phyloP scores from a whole-genome alignment of 1,284 basidiomycete genomes.

The Ceratobasidium sp. region DNA sequence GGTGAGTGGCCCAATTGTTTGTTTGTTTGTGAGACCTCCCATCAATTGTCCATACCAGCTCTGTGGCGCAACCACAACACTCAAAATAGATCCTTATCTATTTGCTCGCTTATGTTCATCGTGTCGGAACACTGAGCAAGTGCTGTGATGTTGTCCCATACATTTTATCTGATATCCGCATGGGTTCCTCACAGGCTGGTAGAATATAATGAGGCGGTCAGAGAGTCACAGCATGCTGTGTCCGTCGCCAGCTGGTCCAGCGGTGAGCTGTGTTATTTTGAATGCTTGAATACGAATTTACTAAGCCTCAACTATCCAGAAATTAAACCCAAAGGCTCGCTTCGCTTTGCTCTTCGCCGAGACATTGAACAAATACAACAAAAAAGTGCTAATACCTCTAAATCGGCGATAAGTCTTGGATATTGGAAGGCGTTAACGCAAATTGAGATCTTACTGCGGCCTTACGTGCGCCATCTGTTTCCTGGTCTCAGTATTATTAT shows the following conservation, averaged over 20 bases:
- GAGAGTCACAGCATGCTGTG: not conserved
- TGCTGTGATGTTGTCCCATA: not conserved
- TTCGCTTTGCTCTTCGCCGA: too few species aligned
- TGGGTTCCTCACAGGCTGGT: not conserved
- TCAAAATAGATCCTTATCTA: constrained; percentile 7
- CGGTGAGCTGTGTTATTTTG: not conserved
- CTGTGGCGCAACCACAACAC: not conserved
- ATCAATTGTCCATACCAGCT: not conserved
- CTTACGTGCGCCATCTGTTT: not conserved
- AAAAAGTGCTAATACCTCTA: too few species aligned
- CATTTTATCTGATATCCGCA: not conserved
- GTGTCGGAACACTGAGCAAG: constrained; percentile 9
- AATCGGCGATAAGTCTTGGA: too few species aligned
- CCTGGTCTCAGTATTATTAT: not conserved
- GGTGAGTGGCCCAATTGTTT: not conserved
- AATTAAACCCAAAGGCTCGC: too few species aligned
- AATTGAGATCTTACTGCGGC: too few species aligned
- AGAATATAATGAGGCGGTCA: not conserved
- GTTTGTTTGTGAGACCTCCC: not conserved
- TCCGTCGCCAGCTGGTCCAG: not conserved
- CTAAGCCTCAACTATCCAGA: not conserved
- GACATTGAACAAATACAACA: too few species aligned
- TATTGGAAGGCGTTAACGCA: too few species aligned
- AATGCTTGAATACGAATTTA: too few species aligned
- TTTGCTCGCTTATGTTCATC: not conserved